Percentiles rank a stretch among this genome's conserved stretches.
Conservation (phyloP, 805 yeast species). For the Priceomyces melissophilus region DNA sequence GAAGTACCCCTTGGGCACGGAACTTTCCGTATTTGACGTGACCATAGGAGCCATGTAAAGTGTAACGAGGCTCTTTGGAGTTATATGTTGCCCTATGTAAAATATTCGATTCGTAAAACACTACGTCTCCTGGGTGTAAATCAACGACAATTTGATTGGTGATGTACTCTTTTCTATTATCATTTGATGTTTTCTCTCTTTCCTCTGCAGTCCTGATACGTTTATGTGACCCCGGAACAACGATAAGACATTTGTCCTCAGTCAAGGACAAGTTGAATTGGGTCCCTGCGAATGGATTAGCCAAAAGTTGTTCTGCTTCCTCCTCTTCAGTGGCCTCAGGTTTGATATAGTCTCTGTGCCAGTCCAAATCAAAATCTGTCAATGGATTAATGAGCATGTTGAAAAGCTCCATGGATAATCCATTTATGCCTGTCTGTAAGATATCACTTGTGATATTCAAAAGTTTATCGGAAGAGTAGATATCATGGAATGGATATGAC, state of each 20-base stretch:
- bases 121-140: conserved; percentile 48
- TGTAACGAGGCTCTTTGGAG: conserved; percentile 36
- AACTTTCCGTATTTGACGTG: conserved; percentile 37
- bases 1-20: conserved; percentile 50
- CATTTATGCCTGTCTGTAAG: conserved; percentile 32
- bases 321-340: conserved; percentile 45
- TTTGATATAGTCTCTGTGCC: conserved; percentile 52
- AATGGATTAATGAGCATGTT: conserved; percentile 53
- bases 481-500: conserved; percentile 36
- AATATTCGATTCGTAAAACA: conserved; percentile 48
- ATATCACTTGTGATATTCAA: conserved; percentile 41
- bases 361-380: conserved; percentile 49
- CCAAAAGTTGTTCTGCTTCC: conserved; percentile 37
- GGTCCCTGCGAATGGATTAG: conserved; percentile 44
- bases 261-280: conserved; percentile 51
- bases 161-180: conserved; percentile 31
- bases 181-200: conserved; percentile 35
- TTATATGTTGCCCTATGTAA: conserved; percentile 46
- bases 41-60: conserved; percentile 52
- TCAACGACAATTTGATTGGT: conserved; percentile 38
- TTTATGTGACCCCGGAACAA: conserved; percentile 46
- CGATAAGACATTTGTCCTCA: conserved; percentile 45
- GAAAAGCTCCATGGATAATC: conserved; percentile 46
- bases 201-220: conserved; percentile 45
- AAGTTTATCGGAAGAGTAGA: conserved; percentile 37